phyloP scores from a whole-genome alignment of 106 monocot species.

The Phalaenopsis equestris region DNA sequence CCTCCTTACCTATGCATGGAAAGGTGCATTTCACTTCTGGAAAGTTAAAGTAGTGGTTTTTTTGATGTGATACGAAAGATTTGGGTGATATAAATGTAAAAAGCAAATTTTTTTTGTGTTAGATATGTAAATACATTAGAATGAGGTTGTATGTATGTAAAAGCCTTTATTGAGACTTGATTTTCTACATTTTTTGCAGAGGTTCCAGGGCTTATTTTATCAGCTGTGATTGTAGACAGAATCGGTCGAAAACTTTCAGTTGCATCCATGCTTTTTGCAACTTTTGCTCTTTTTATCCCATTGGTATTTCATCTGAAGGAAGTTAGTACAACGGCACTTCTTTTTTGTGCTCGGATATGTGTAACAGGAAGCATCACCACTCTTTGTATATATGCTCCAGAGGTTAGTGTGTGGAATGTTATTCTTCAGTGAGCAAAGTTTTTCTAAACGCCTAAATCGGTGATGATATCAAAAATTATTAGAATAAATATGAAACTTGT shows the following conservation, averaged over 20 bases:
- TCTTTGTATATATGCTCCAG: conserved; percentile 73
- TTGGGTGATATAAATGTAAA: no score
- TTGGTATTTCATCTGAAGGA: conserved; percentile 35
- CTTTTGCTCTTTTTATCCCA: conserved; percentile 53
- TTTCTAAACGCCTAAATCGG: neutral
- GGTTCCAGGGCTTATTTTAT: conserved; percentile 60
- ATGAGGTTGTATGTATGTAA: no score
- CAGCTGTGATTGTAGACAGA: conserved; percentile 55
- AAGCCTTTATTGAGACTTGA: neutral
- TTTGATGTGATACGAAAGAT: no score
- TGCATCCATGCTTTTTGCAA: conserved; percentile 48
- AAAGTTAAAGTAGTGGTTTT: no score
- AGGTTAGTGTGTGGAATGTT: conserved; percentile 42
- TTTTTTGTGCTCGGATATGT: conserved; percentile 70
- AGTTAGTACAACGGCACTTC: conserved; percentile 33
- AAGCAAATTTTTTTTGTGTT: no score
- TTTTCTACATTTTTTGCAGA: conserved; percentile 32
- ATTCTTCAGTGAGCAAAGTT: neutral
- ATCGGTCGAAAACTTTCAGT: conserved; percentile 69
- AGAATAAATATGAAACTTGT: no score
- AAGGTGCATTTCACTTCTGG: no score
- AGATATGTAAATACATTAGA: no score
- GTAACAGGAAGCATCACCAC: conserved; percentile 62
- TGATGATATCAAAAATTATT: neutral
- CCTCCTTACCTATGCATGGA: no score